Conservation (phyloP, 176 grass and related monocot genomes). For the Juncus inflexus region DNA sequence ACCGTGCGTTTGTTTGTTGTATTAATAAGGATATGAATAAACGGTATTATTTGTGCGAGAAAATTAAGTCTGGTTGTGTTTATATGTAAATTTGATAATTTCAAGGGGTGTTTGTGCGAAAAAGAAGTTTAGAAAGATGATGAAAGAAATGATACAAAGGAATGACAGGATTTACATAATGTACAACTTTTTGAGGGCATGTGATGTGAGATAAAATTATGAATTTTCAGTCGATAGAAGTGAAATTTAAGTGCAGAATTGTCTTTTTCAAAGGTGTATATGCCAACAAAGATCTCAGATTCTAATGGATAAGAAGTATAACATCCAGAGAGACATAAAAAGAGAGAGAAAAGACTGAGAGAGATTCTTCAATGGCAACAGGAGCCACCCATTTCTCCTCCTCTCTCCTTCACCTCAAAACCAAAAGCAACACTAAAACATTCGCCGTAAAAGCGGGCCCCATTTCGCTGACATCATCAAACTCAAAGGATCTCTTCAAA, state of each 20-base stretch:
- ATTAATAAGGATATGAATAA: no score
- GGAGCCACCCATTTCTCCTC: slow-evolving; percentile 19
- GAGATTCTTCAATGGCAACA: slow-evolving; percentile 17
- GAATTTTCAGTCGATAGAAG: neutral
- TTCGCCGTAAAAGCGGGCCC: neutral
- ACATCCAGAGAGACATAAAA: neutral
- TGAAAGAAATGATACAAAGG: no score
- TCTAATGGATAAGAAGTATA: slow-evolving; percentile 32
- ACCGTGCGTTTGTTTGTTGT: no score
- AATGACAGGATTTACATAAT: no score
- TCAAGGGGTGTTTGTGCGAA: no score
- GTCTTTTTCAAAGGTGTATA: neutral
- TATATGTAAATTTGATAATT: no score
- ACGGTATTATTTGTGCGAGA: no score
- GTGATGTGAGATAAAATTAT: neutral
- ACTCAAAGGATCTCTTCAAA: slow-evolving; percentile 44
- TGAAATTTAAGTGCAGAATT: neutral
- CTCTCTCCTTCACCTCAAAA: neutral
- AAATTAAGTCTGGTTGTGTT: no score
- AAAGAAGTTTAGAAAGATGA: no score
- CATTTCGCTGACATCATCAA: slow-evolving; percentile 19
- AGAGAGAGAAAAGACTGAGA: neutral
- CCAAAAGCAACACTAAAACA: neutral
- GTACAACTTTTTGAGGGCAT: no score
- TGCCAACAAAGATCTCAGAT: slow-evolving; percentile 14